These are phyloP conservation scores for Penicillium atrosanguineum DNA, from an alignment of 495 filamentous ascomycete genomes.

Conservation along the genomic window DNA sequence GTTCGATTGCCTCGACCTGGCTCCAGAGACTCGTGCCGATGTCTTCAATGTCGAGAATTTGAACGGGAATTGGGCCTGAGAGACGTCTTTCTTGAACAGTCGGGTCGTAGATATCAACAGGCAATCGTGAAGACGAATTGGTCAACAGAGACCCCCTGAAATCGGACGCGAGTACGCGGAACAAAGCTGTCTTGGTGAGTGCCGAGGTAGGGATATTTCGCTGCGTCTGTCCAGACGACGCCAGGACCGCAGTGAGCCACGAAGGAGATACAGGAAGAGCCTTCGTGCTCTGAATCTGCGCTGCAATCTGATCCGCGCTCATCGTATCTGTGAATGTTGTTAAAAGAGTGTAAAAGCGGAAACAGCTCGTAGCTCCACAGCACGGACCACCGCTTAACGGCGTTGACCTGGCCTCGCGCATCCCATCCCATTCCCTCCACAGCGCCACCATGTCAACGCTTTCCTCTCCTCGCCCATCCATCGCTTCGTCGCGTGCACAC, in stretches of 20 bases:
- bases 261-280: constrained; percentile 40
- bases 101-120: constrained; percentile 52
- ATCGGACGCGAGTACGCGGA: constrained; percentile 77
- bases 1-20: constrained; percentile 83
- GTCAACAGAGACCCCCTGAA: constrained; percentile 59
- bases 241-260: constrained; percentile 46
- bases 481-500: constrained; percentile 63
- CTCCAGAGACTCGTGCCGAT: constrained; percentile 74
- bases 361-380: constrained; percentile 3
- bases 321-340: constrained; percentile 20
- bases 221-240: constrained; percentile 22
- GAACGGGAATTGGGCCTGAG: constrained; percentile 62
- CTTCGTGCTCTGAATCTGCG: constrained; percentile 43
- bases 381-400: constrained; percentile 35
- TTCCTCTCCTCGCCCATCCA: constrained; percentile 67
- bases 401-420: constrained; percentile 11
- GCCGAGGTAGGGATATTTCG: constrained; percentile 65
- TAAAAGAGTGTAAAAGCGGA: not conserved
- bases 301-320: constrained; percentile 40
- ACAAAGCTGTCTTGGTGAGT: constrained; percentile 73
- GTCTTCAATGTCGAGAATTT: constrained; percentile 83
- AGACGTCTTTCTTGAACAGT: constrained; percentile 54
- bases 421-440: not conserved
- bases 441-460: constrained; percentile 66
- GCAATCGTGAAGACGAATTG: constrained; percentile 52